Conservation (phyloP, 2,329 filamentous ascomycete genomes). For the Juglanconis juglandina region DNA sequence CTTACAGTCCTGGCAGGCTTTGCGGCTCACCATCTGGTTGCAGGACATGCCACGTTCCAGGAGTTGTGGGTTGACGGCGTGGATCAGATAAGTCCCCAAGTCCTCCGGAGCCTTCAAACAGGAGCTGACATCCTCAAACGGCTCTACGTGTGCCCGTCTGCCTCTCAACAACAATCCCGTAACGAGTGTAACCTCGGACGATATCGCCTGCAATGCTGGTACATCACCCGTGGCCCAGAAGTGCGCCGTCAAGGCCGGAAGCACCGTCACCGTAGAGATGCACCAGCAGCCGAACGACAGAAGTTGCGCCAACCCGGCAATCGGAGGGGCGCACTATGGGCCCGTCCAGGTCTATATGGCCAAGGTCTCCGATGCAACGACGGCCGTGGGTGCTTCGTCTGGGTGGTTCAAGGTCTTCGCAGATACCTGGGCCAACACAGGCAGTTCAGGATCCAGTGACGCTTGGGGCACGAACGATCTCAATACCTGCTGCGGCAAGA, state of each 20-base stretch:
- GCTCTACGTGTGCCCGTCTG: slow-evolving; percentile 43
- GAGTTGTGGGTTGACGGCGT: slow-evolving; percentile 45
- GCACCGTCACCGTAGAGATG: slow-evolving; percentile 51
- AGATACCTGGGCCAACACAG: slow-evolving; percentile 37
- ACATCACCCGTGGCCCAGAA: slow-evolving; percentile 34
- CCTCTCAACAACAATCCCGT: slow-evolving; percentile 51
- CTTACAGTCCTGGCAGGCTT: slow-evolving; percentile 30
- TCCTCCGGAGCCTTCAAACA: neutral
- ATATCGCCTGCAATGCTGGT: slow-evolving; percentile 44
- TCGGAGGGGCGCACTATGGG: slow-evolving; percentile 51
- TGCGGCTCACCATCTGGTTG: slow-evolving; percentile 33
- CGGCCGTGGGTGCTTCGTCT: slow-evolving; percentile 36
- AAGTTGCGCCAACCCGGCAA: slow-evolving; percentile 43
- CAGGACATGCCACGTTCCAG: slow-evolving; percentile 50
- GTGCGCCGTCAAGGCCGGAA: slow-evolving; percentile 45
- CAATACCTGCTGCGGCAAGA: slow-evolving; percentile 37
- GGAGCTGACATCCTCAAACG: slow-evolving; percentile 28
- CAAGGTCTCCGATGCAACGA: slow-evolving; percentile 44
- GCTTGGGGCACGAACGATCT: slow-evolving; percentile 44
- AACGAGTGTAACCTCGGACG: slow-evolving; percentile 38
- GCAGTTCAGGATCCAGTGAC: slow-evolving; percentile 38
- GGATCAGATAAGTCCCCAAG: slow-evolving; percentile 34
- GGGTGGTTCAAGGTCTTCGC: slow-evolving; percentile 53
- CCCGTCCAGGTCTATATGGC: slow-evolving; percentile 47
- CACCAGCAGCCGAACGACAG: slow-evolving; percentile 44